Percentiles rank a stretch among this genome's conserved stretches.
Evolutionary conservation across 768 basidiomycete species (phyloP).

Genomic region (Amanita molliuscula): DNA sequence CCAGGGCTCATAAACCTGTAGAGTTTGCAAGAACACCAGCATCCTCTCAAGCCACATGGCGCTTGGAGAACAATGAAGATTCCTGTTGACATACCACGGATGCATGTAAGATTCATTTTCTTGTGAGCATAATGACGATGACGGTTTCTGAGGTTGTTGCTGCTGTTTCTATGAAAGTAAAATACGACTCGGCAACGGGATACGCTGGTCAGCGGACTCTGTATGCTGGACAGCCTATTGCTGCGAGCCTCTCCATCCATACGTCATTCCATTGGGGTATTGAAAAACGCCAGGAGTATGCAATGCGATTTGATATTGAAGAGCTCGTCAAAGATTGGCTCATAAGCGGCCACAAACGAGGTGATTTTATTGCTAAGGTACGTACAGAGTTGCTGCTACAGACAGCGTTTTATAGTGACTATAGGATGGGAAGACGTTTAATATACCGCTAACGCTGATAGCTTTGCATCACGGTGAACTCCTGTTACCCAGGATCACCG

Average conservation of each 20-base stretch:
- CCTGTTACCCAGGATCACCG: conserved; percentile 58
- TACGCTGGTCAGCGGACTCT: conserved; percentile 27
- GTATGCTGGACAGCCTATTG: conserved; percentile 86
- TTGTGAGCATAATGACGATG: conserved; percentile 38
- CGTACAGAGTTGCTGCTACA: conserved; percentile 13
- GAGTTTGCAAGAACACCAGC: conserved; percentile 34
- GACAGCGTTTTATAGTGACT: conserved; percentile 1
- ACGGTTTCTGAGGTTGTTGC: conserved; percentile 49
- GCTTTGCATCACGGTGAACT: conserved; percentile 81
- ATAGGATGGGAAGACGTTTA: conserved; percentile 54
- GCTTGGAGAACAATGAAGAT: conserved; percentile 67
- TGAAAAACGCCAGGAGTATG: conserved; percentile 31
- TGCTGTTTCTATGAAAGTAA: conserved; percentile 40
- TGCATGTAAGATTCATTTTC: conserved; percentile 44
- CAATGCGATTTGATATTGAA: conserved; percentile 72
- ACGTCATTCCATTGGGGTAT: conserved; percentile 76
- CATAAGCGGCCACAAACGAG: conserved; percentile 80
- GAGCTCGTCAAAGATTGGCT: conserved; percentile 82
- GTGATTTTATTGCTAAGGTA: conserved; percentile 70
- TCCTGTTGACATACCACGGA: conserved; percentile 69
- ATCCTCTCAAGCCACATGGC: conserved; percentile 26
- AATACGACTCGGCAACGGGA: conserved; percentile 26
- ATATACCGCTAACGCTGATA: conserved; percentile 66
- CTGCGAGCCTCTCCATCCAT: conserved; percentile 50
- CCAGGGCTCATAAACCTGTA: conserved; percentile 11